These are phyloP conservation scores for Amanita pallidorosea DNA, from an alignment of 768 basidiomycete genomes.

Conservation along the genomic window DNA sequence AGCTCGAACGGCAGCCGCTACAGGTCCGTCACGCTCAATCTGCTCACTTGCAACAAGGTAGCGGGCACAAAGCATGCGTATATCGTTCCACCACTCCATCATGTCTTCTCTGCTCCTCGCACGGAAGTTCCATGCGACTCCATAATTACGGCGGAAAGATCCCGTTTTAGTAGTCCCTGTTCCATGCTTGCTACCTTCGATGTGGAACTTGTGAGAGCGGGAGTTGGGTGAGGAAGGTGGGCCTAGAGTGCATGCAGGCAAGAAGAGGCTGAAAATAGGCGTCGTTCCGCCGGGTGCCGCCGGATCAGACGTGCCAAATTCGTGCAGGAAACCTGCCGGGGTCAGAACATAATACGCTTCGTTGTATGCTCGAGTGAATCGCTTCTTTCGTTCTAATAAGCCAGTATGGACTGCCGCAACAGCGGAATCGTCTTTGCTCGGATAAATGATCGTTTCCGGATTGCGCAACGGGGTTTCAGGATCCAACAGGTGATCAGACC, in stretches of 20 bases:
- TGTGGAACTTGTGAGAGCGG: slow-evolving; percentile 90
- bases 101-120: slow-evolving; percentile 87
- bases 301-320: slow-evolving; percentile 74
- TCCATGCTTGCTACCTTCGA: slow-evolving; percentile 85
- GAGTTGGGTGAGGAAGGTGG: slow-evolving; percentile 66
- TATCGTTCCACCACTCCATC: slow-evolving; percentile 99
- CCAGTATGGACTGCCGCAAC: slow-evolving; percentile 84
- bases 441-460: slow-evolving; percentile 69
- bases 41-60: slow-evolving; percentile 92
- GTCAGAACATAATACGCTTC: slow-evolving; percentile 92
- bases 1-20: slow-evolving; percentile 83
- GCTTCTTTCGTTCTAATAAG: slow-evolving; percentile 88
- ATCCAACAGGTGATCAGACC: slow-evolving; percentile 90
- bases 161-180: slow-evolving; percentile 54
- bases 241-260: slow-evolving; percentile 92
- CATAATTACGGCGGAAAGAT: slow-evolving; percentile 27
- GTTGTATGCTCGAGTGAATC: slow-evolving; percentile 78
- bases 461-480: slow-evolving; percentile 92
- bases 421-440: slow-evolving; percentile 81
- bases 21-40: slow-evolving; percentile 86
- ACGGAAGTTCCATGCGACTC: slow-evolving; percentile 78
- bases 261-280: slow-evolving; percentile 81
- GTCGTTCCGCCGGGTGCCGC: slow-evolving; percentile 31
- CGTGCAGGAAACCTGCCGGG: slow-evolving; percentile 92
- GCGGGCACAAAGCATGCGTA: slow-evolving; percentile 84